phyloP scores from a whole-genome alignment of 176 grass and related monocot species.

The Eleusine indica region DNA sequence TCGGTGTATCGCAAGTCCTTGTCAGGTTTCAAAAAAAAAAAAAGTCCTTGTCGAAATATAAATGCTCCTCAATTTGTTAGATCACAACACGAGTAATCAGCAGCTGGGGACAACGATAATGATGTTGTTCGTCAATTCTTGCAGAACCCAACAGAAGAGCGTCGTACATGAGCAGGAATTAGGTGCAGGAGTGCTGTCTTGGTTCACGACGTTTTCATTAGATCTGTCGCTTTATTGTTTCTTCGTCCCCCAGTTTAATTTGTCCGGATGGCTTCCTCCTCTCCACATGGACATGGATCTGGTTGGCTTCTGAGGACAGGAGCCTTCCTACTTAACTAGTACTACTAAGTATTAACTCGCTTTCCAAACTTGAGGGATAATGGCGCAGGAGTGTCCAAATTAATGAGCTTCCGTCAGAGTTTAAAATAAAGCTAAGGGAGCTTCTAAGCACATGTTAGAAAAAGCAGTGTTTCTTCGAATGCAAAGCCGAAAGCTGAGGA shows the following conservation, averaged over 20 bases:
- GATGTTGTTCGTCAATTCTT: background rate
- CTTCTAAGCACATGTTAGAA: slow-evolving; percentile 20
- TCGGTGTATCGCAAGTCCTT: background rate
- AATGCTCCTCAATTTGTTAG: background rate
- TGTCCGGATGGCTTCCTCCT: background rate
- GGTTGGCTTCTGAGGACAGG: background rate
- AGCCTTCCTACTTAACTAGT: too few relatives aligned
- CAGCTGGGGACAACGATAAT: background rate
- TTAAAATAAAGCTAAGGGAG: slow-evolving; percentile 32
- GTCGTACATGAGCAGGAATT: background rate
- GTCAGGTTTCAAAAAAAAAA: background rate
- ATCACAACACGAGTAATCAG: too few relatives aligned
- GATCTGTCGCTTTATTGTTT: background rate
- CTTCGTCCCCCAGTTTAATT: background rate
- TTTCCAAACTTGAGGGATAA: slow-evolving; percentile 10
- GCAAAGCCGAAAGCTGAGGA: slow-evolving; percentile 21
- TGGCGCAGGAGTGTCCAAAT: background rate
- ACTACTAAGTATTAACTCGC: background rate
- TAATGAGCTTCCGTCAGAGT: background rate
- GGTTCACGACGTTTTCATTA: background rate
- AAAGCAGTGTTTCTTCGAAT: background rate
- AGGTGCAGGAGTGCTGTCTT: slow-evolving; percentile 28
- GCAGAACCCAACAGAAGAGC: background rate
- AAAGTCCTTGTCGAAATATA: background rate
- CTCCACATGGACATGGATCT: background rate